Base-by-base conservation (phyloP, 495 filamentous ascomycete species). In the Venustampulla echinocandica region DNA sequence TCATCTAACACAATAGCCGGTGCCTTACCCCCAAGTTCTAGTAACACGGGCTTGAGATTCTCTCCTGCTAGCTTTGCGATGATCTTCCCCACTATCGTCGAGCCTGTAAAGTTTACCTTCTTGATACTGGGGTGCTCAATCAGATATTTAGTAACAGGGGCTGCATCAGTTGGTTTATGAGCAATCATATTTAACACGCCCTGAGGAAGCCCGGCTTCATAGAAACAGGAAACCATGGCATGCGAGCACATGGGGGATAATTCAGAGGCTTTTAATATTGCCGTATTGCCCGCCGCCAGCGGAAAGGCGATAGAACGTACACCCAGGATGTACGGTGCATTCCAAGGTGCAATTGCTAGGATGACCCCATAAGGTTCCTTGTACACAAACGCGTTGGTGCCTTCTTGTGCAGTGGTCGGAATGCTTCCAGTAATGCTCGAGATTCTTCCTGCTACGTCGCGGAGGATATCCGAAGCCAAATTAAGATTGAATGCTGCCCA, bases 301-400 rank as follows among this genome's bases (percentile, higher is more conserved):
- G 89, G 84, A 54, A 73, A 82, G 28, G 80, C 64, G 13, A 87
- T 63, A 0, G 86, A 70, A 36, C 84, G 81, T 28, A 71, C 65
- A 30, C 76, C 79, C 20, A 88, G 70, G 54, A 86, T 77, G 52
- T 76, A 80, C 11, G 84, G 81, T 1, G 80, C 84, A 54, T 89
- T 88, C 43, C 43, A 94, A 28, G 88, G 86, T 20, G 84, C 87
- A 61, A 92, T 85, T 21, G 75, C 79, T n/a, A 95, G 66, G 1
- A 88, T 64, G 17, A 92, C 87, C 14, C 88, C 88, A 52, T 77
- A 87, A 4, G 88, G 11, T 20, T 44, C 27, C 33, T 19, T 44
- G 9, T 7, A 14, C n/a, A 94, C 65, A 56, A 94, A 69, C 0
- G 83, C 82, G n/a, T 71, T 69, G 30, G 67, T 68, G 5, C 73